A percentile compares a stretch with the other conserved stretches of the same genome.
Evolutionary conservation across 768 basidiomycete genomes (phyloP).

Genomic region (Lactarius pseudohatsudake): DNA sequence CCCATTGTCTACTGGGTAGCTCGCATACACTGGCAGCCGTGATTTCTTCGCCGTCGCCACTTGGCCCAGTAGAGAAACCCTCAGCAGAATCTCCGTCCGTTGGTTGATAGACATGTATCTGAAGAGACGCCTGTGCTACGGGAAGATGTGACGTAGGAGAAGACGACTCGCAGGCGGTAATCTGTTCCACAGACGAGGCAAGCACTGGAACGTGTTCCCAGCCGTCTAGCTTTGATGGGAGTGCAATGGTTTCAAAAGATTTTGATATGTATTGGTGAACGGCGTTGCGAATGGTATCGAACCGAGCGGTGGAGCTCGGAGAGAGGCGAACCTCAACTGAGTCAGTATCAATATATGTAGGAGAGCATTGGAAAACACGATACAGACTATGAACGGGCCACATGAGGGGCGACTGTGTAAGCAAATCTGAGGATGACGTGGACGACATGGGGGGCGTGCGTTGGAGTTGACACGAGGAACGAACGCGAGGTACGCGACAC

Average conservation of each 20-base stretch:
- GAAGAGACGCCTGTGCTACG: constrained; percentile 59
- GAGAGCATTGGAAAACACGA: not conserved
- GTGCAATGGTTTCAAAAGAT: constrained; percentile 63
- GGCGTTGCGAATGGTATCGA: constrained; percentile 69
- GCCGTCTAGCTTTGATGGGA: constrained; percentile 70
- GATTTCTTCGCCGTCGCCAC: constrained; percentile 66
- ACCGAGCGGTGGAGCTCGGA: constrained; percentile 63
- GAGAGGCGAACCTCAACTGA: constrained; percentile 83
- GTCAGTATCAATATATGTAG: not conserved
- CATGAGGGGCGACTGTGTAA: constrained; percentile 30
- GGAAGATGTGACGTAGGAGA: constrained; percentile 51
- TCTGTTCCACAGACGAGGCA: constrained; percentile 69
- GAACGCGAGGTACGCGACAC: too few species aligned
- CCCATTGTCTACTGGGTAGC: constrained; percentile 78
- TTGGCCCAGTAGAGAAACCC: constrained; percentile 60
- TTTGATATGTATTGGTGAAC: constrained; percentile 55
- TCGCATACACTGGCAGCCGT: constrained; percentile 90
- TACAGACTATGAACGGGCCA: constrained; percentile 70
- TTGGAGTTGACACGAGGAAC: not conserved
- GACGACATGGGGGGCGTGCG: not conserved
- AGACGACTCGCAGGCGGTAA: constrained; percentile 68
- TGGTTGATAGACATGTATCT: constrained; percentile 89
- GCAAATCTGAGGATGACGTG: constrained; percentile 27
- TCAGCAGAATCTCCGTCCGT: constrained; percentile 64
- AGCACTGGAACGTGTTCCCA: constrained; percentile 80